Conservation (phyloP, 176 grass and related monocot genomes). For the Carex pumila region DNA sequence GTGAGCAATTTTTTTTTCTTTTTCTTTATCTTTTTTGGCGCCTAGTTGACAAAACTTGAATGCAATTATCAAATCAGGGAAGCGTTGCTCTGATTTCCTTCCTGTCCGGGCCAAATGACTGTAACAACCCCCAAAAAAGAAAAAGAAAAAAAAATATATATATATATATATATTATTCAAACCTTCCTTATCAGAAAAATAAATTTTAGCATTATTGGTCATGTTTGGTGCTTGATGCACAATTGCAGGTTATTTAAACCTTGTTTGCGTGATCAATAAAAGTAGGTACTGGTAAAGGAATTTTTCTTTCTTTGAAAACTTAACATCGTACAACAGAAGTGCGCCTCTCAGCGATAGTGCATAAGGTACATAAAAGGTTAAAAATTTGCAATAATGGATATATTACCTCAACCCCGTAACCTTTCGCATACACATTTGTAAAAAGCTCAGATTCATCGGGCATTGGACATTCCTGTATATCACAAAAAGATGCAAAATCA, state of each 20-base stretch:
- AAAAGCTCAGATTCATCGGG: conserved; percentile 77
- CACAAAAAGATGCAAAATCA: not conserved
- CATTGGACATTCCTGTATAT: conserved; percentile 66
- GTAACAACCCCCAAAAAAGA: conserved; percentile 5
- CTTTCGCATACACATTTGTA: conserved; percentile 71
- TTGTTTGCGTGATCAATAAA: not conserved
- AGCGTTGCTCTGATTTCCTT: conserved; percentile 70
- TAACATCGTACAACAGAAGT: not conserved
- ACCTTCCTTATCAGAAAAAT: not conserved
- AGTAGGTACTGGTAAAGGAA: not conserved
- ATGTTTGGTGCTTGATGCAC: not conserved
- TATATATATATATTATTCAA: not conserved
- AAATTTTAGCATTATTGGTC: not conserved
- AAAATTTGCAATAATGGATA: not conserved
- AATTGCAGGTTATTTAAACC: not conserved
- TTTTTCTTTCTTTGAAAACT: not conserved
- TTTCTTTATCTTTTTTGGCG: conserved; percentile 17
- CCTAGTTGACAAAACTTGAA: conserved; percentile 17
- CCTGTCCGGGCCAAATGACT: conserved; percentile 81
- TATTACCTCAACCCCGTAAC: conserved; percentile 73
- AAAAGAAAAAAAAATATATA: no score
- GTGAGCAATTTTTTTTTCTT: conserved; percentile 27
- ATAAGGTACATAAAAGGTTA: not conserved
- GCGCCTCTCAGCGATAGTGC: not conserved
- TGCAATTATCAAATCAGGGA: conserved; percentile 39